Evolutionary conservation across 1,284 basidiomycete species (phyloP).

Genomic region (Waitea zeae): DNA sequence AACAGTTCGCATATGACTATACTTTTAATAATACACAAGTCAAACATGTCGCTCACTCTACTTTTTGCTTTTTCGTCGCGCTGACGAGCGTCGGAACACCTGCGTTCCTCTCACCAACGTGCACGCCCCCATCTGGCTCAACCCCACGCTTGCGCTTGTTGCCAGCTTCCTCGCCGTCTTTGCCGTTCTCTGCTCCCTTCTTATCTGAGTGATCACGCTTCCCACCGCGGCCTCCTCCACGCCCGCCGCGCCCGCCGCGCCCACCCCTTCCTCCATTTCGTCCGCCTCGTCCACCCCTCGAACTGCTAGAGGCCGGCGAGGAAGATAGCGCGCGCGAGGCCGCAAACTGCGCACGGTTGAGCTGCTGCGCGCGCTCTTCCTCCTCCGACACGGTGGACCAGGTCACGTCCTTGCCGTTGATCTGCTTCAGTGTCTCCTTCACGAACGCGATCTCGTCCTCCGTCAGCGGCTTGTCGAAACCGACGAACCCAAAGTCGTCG

Average conservation of each 20-base stretch:
- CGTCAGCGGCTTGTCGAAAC: conserved; percentile 39
- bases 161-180: conserved; percentile 17
- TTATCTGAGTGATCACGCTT: conserved; percentile 11
- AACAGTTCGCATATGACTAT: no score
- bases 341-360: conserved; percentile 51
- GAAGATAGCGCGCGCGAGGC: conserved; percentile 24
- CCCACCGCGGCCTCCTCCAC: conserved; percentile 26
- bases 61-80: conserved; percentile 40
- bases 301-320: conserved; percentile 7
- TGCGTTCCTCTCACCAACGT: conserved; percentile 43
- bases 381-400: conserved; percentile 46
- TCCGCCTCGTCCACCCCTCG: conserved; percentile 18
- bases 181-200: conserved; percentile 10
- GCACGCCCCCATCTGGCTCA: conserved; percentile 58
- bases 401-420: conserved; percentile 42
- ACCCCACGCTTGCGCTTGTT: conserved; percentile 57
- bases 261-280: conserved; percentile 14
- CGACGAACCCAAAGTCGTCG: conserved; percentile 24
- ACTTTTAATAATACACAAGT: no score
- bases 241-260: conserved; percentile 21
- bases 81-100: conserved; percentile 35
- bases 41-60: no score
- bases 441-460: conserved; percentile 52
- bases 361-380: conserved; percentile 48
- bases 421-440: conserved; percentile 38